Evolutionary conservation across 495 filamentous ascomycete genomes (phyloP).

Genomic region (Trichodelitschia bisporula): DNA sequence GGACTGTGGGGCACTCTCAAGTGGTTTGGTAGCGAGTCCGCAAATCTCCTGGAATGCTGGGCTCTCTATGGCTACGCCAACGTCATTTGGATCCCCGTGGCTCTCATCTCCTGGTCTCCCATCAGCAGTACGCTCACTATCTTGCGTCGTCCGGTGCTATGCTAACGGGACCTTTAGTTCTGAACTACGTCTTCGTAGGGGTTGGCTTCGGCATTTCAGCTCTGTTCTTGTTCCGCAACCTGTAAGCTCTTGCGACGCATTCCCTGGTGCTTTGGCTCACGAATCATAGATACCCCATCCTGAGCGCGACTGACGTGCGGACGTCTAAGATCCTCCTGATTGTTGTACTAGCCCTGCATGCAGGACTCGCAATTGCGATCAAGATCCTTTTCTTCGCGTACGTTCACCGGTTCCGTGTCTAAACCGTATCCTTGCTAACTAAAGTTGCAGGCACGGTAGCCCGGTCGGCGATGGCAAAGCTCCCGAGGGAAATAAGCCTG

Average conservation of each 20-base stretch:
- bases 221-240: constrained; percentile 69
- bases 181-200: constrained; percentile 86
- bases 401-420: background rate
- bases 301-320: constrained; percentile 78
- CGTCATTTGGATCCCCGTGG: constrained; percentile 88
- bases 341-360: constrained; percentile 62
- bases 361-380: constrained; percentile 71
- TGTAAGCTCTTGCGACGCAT: constrained; percentile 20
- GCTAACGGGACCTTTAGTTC: constrained; percentile 15
- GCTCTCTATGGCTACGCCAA: constrained; percentile 88
- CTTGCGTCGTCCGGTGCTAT: background rate
- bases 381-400: constrained; percentile 85
- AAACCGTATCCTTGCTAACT: background rate
- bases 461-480: background rate
- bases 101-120: constrained; percentile 70
- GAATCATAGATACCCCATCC: constrained; percentile 39
- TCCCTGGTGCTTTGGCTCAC: background rate
- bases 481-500: background rate
- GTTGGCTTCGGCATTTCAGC: constrained; percentile 73
- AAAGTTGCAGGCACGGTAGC: background rate
- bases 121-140: constrained; percentile 23
- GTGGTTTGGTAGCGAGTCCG: constrained; percentile 79
- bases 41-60: constrained; percentile 81
- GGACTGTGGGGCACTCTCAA: constrained; percentile 69
- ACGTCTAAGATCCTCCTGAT: constrained; percentile 72